Conservation (phyloP, 148 eudicot species). For the Rhododendron molle region DNA sequence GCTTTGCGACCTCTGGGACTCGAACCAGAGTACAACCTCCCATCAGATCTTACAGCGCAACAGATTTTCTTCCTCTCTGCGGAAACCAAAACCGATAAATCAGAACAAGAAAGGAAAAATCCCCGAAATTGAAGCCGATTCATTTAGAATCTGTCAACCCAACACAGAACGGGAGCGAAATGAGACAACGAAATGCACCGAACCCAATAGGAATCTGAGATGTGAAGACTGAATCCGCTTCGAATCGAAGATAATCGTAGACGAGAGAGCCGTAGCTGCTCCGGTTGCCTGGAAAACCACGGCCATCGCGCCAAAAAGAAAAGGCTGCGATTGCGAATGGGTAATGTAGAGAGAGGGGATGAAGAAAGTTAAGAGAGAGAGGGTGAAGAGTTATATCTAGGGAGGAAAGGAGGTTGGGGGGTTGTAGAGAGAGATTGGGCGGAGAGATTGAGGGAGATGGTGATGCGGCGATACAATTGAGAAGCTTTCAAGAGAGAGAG, state of each 20-base stretch:
- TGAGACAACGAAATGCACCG: not conserved
- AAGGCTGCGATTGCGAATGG: not conserved
- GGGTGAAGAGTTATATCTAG: not conserved
- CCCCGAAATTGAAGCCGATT: not conserved
- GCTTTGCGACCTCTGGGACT: slow-evolving; percentile 23
- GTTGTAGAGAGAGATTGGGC: slow-evolving; percentile 11
- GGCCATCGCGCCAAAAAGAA: slow-evolving; percentile 31
- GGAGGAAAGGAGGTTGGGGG: not conserved
- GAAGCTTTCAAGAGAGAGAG: not conserved
- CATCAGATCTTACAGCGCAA: slow-evolving; percentile 43
- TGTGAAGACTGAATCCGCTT: slow-evolving; percentile 24
- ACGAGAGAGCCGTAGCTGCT: slow-evolving; percentile 44
- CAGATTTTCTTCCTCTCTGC: slow-evolving; percentile 41
- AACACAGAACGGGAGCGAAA: not conserved
- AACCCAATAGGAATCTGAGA: slow-evolving; percentile 35
- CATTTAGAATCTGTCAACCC: not conserved
- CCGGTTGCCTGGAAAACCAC: slow-evolving; percentile 45
- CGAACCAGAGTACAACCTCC: slow-evolving; percentile 23
- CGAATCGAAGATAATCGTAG: slow-evolving; percentile 26
- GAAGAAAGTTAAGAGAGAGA: not conserved
- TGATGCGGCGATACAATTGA: not conserved
- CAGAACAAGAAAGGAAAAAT: not conserved
- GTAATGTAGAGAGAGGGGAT: not conserved
- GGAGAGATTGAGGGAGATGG: slow-evolving; percentile 19
- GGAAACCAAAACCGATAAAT: not conserved